phyloP scores from a whole-genome alignment of 768 basidiomycete species.

The Boletus rubescentipes region DNA sequence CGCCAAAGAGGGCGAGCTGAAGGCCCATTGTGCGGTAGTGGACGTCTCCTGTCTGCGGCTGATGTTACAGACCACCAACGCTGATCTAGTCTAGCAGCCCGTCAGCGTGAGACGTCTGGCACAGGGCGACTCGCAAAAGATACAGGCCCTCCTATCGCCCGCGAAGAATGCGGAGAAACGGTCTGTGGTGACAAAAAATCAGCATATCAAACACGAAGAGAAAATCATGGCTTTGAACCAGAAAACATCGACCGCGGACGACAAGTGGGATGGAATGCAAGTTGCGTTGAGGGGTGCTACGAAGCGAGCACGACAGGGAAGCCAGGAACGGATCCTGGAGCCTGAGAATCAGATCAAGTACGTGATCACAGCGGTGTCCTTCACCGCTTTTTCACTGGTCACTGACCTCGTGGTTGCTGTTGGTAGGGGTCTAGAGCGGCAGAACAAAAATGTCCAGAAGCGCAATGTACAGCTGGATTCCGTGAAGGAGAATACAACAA shows the following conservation, averaged over 20 bases:
- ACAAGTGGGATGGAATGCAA: slow-evolving; percentile 98
- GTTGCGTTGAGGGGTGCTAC: slow-evolving; percentile 76
- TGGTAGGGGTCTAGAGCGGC: slow-evolving; percentile 67
- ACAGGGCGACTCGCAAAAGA: slow-evolving; percentile 62
- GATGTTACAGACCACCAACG: slow-evolving; percentile 57
- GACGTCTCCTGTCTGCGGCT: neutral
- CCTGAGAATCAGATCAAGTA: slow-evolving; percentile 73
- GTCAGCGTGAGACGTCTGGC: slow-evolving; percentile 57
- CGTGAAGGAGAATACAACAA: slow-evolving; percentile 32
- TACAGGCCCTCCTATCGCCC: slow-evolving; percentile 67
- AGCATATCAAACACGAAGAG: slow-evolving; percentile 81
- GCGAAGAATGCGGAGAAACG: slow-evolving; percentile 85
- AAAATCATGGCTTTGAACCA: slow-evolving; percentile 72
- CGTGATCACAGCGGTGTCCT: slow-evolving; percentile 39
- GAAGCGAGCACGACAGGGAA: slow-evolving; percentile 93
- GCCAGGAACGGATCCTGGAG: slow-evolving; percentile 80
- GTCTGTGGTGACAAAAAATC: slow-evolving; percentile 79
- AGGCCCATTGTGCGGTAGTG: slow-evolving; percentile 45
- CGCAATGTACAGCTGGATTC: slow-evolving; percentile 45
- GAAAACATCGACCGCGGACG: slow-evolving; percentile 70
- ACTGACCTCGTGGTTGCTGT: neutral
- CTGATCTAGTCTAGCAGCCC: slow-evolving; percentile 73
- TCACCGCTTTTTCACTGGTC: neutral
- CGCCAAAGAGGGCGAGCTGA: slow-evolving; percentile 85
- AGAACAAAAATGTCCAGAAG: slow-evolving; percentile 74